Conservation (phyloP, 2,329 filamentous ascomycete genomes). For the Claviceps sp. region DNA sequence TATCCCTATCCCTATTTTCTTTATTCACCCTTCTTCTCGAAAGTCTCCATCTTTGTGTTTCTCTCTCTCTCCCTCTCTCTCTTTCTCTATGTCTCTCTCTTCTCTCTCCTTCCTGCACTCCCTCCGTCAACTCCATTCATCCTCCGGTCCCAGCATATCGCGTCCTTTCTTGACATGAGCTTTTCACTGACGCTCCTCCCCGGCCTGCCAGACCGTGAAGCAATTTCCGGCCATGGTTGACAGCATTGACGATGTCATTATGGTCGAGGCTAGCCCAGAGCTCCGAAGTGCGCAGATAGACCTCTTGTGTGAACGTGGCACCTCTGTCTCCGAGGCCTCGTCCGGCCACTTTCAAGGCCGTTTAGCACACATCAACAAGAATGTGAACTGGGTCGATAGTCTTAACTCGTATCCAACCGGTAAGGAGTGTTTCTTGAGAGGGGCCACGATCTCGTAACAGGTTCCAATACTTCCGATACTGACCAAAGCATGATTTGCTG, state of each 20-base stretch:
- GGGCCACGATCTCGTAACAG: no score
- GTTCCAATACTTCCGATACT: not conserved
- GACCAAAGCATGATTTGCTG: not conserved
- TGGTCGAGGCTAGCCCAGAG: constrained; percentile 83
- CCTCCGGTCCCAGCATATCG: no score
- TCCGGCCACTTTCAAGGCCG: constrained; percentile 60
- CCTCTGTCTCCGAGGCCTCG: constrained; percentile 54
- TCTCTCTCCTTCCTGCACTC: not conserved
- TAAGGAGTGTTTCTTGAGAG: constrained; percentile 20
- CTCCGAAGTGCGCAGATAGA: constrained; percentile 66
- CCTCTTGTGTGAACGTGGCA: constrained; percentile 62
- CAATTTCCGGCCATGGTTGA: constrained; percentile 68
- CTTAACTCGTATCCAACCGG: constrained; percentile 66
- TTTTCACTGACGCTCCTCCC: not conserved
- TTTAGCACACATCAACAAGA: constrained; percentile 59
- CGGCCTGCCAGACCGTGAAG: constrained; percentile 53
- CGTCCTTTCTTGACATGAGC: not conserved
- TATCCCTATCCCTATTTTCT: no score
- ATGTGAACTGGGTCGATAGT: constrained; percentile 85
- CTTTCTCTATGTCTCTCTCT: constrained; percentile 5
- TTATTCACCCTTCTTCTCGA: no score
- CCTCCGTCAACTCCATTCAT: not conserved
- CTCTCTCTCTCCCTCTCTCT: not conserved
- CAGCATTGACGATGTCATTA: constrained; percentile 75
- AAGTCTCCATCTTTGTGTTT: not conserved